Evolutionary conservation across 257 asterid genomes (phyloP).

Genomic region (Echites panduratus): DNA sequence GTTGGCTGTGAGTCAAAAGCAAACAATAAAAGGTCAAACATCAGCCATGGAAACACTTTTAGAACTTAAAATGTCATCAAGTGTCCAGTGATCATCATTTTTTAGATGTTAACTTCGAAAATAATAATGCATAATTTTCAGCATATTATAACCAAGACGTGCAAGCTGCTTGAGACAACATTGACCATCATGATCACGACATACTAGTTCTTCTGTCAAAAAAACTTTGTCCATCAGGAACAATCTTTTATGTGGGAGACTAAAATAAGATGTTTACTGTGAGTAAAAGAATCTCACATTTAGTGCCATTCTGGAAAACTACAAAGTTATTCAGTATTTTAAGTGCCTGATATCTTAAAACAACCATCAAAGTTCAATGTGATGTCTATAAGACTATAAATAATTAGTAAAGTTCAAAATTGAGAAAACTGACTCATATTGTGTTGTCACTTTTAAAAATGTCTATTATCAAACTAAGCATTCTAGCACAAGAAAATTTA

Average conservation of each 20-base stretch:
- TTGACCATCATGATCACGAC: background rate
- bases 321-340: background rate
- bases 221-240: background rate
- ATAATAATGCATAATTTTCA: background rate
- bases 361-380: background rate
- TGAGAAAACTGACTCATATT: background rate
- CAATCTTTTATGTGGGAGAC: background rate
- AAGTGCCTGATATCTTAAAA: background rate
- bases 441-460: background rate
- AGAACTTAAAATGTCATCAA: background rate
- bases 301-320: background rate
- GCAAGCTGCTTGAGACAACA: background rate
- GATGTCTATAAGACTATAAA: background rate
- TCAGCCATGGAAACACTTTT: background rate
- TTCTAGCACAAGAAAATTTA: background rate
- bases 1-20: background rate
- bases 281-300: background rate
- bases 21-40: background rate
- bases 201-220: background rate
- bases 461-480: too few relatives aligned
- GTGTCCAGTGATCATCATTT: background rate
- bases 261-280: background rate
- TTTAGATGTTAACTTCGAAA: background rate
- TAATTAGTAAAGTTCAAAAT: background rate
- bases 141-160: background rate